A percentile compares a stretch with the other conserved stretches of the same genome.
Conservation (phyloP, 805 yeast species). For the Vanderwaltozyma yarrowii region DNA sequence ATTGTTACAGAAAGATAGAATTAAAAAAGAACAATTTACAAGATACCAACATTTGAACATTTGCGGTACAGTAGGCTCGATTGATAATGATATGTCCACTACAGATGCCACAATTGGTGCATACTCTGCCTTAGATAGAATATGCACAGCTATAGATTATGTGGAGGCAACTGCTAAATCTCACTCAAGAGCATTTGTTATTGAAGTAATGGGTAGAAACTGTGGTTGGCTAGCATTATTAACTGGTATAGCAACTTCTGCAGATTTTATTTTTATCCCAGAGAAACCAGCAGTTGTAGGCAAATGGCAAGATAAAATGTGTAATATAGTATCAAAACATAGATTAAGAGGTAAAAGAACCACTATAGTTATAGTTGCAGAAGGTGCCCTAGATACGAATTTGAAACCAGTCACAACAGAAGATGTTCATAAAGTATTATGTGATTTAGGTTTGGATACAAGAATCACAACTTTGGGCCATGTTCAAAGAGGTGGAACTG, state of each 20-base stretch:
- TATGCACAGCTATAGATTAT: conserved; percentile 61
- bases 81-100: conserved; percentile 70
- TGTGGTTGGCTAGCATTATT: conserved; percentile 80
- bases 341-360: conserved; percentile 63
- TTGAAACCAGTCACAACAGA: conserved; percentile 56
- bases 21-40: conserved; percentile 37
- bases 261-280: conserved; percentile 72
- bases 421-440: conserved; percentile 56
- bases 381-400: conserved; percentile 67
- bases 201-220: conserved; percentile 86
- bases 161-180: conserved; percentile 78
- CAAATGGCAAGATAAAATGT: conserved; percentile 60
- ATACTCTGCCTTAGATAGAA: conserved; percentile 64
- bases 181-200: conserved; percentile 72
- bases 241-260: conserved; percentile 75
- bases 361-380: conserved; percentile 72
- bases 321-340: conserved; percentile 52
- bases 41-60: conserved; percentile 50
- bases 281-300: conserved; percentile 58
- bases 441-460: conserved; percentile 64
- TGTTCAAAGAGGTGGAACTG: conserved; percentile 77
- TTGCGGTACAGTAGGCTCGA: conserved; percentile 69
- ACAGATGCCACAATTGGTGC: conserved; percentile 79
- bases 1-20: conserved; percentile 36
- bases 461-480: conserved; percentile 71